Evolutionary conservation across 257 asterid genomes (phyloP).

Genomic region (Echium plantagineum): DNA sequence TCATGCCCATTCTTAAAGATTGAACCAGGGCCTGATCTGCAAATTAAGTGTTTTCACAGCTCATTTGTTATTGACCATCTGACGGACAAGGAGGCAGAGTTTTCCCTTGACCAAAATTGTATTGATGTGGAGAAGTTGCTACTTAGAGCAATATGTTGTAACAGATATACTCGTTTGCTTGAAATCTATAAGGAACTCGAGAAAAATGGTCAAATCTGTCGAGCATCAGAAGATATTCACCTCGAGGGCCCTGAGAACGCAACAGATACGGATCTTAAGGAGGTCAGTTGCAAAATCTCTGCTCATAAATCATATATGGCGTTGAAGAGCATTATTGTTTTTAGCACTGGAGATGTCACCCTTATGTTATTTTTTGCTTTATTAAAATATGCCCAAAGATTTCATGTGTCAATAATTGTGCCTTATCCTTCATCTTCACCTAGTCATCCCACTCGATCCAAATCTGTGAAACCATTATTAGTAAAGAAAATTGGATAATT

Average conservation of each 20-base stretch:
- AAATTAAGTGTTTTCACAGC: conserved; percentile 83
- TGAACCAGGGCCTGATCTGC: conserved; percentile 88
- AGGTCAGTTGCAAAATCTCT: conserved; percentile 35
- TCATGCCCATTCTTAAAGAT: conserved; percentile 67
- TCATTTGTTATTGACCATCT: conserved; percentile 83
- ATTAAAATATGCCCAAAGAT: background rate
- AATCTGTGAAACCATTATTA: background rate
- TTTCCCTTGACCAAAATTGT: conserved; percentile 65
- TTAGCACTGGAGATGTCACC: background rate
- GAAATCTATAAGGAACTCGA: conserved; percentile 81
- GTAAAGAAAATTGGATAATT: background rate
- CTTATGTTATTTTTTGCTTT: background rate
- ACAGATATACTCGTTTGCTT: conserved; percentile 82
- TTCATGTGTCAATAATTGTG: too few relatives aligned
- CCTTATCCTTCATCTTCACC: too few relatives aligned
- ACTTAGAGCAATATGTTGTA: conserved; percentile 79
- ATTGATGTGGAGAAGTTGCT: conserved; percentile 82
- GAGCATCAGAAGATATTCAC: conserved; percentile 68
- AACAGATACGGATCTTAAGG: conserved; percentile 24
- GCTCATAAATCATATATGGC: background rate
- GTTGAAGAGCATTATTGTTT: background rate
- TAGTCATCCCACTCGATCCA: background rate
- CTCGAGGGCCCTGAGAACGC: conserved; percentile 49
- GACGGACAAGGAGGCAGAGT: conserved; percentile 74
- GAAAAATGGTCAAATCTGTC: conserved; percentile 60